phyloP scores from a whole-genome alignment of 1,139 yeast genomes.

The Kurtzmaniella quercitrusa region DNA sequence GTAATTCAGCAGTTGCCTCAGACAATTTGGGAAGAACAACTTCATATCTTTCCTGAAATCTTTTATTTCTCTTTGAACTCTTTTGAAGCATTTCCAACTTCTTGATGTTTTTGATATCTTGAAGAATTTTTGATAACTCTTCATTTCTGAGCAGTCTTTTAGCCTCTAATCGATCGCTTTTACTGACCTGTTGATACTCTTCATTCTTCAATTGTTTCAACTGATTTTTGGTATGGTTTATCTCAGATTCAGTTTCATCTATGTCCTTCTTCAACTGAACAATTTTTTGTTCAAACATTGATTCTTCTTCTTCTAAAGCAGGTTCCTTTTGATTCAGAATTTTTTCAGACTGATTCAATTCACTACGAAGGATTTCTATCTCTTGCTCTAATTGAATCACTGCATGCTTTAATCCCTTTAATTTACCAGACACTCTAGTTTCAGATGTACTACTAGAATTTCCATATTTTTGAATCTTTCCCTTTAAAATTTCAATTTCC shows the following conservation, averaged over 20 bases:
- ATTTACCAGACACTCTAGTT: slow-evolving; percentile 32
- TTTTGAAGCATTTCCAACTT: slow-evolving; percentile 24
- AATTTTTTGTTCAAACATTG: slow-evolving; percentile 18
- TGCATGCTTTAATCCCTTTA: slow-evolving; percentile 40
- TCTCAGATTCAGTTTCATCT: slow-evolving; percentile 21
- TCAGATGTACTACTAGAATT: slow-evolving; percentile 21
- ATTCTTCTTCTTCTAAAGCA: slow-evolving; percentile 19
- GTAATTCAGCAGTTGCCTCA: slow-evolving; percentile 15
- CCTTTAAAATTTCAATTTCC: slow-evolving; percentile 55
- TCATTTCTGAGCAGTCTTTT: slow-evolving; percentile 23
- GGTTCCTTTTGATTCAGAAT: slow-evolving; percentile 11
- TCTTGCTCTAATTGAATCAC: slow-evolving; percentile 40
- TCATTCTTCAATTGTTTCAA: slow-evolving; percentile 24
- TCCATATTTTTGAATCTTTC: slow-evolving; percentile 38
- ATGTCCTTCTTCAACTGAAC: slow-evolving; percentile 20
- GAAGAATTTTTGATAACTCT: slow-evolving; percentile 22
- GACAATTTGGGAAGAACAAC: slow-evolving; percentile 32
- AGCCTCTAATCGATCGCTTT: slow-evolving; percentile 22
- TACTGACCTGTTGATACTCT: slow-evolving; percentile 16
- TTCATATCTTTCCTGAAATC: slow-evolving; percentile 36
- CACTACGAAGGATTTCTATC: slow-evolving; percentile 21
- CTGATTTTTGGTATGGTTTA: slow-evolving; percentile 18
- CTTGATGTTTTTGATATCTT: slow-evolving; percentile 27
- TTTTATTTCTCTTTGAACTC: slow-evolving; percentile 25
- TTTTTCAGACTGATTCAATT: slow-evolving; percentile 17